Percentiles rank a stretch among this genome's conserved stretches.
phyloP scores from a whole-genome alignment of 805 yeast species.

The Saturnispora serradocipensis region DNA sequence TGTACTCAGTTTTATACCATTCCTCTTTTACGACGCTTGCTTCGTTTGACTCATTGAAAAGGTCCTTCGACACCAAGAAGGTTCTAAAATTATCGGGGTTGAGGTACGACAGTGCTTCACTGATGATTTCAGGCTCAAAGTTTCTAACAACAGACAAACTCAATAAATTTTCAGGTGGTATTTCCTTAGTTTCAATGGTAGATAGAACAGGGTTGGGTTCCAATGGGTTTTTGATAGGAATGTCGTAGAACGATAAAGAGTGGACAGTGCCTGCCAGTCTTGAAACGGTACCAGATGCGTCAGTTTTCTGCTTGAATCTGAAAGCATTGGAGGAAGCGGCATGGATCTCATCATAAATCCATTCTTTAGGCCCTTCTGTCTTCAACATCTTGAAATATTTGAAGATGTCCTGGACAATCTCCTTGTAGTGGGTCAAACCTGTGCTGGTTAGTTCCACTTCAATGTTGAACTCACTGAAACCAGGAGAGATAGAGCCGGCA shows the following conservation, averaged over 20 bases:
- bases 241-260: constrained; percentile 18
- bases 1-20: constrained; percentile 89
- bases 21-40: constrained; percentile 45
- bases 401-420: constrained; percentile 51
- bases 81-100: constrained; percentile 53
- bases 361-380: constrained; percentile 54
- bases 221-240: constrained; percentile 14
- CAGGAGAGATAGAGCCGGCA: constrained; percentile 53
- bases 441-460: constrained; percentile 66
- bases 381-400: constrained; percentile 62
- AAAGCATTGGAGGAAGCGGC: constrained; percentile 63
- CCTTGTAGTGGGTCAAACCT: constrained; percentile 59
- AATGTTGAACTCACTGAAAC: constrained; percentile 57
- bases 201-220: constrained; percentile 6
- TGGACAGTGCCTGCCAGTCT: constrained; percentile 25
- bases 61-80: constrained; percentile 41
- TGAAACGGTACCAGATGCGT: constrained; percentile 67
- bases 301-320: constrained; percentile 69
- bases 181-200: constrained; percentile 16
- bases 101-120: constrained; percentile 40
- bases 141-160: constrained; percentile 45
- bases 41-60: constrained; percentile 34
- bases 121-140: constrained; percentile 48
- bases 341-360: constrained; percentile 72
- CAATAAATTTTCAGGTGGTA: constrained; percentile 60